Evolutionary conservation across 805 yeast species (phyloP).

Genomic region (Millerozyma miso): DNA sequence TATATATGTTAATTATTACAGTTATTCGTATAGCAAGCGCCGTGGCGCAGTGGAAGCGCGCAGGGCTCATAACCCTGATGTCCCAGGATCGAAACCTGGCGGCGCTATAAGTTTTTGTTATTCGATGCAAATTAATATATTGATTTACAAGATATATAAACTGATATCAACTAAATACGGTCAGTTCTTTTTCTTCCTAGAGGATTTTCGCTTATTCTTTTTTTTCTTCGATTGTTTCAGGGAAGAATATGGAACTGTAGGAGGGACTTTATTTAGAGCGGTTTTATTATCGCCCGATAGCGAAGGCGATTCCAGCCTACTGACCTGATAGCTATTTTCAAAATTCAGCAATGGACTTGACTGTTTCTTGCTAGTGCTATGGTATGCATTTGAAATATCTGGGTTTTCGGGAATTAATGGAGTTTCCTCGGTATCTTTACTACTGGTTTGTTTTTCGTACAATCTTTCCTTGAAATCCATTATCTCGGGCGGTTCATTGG

Average conservation of each 20-base stretch:
- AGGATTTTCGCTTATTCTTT: neutral
- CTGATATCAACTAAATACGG: neutral
- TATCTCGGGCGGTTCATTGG: slow-evolving; percentile 31
- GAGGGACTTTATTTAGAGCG: neutral
- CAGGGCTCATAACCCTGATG: slow-evolving; percentile 99
- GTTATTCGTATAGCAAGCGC: too few relatives aligned
- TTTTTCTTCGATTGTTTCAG: neutral
- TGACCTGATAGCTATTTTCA: neutral
- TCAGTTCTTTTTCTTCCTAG: slow-evolving; percentile 1
- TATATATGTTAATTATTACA: too few relatives aligned
- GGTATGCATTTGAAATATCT: neutral
- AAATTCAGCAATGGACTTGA: neutral
- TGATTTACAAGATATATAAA: neutral
- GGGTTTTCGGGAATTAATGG: slow-evolving; percentile 2
- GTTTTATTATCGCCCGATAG: neutral
- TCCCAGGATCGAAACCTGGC: slow-evolving; percentile 96
- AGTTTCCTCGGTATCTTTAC: slow-evolving; percentile 3
- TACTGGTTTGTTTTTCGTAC: slow-evolving; percentile 21
- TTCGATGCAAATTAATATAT: too few relatives aligned
- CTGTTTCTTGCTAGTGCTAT: neutral
- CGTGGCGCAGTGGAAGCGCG: slow-evolving; percentile 99
- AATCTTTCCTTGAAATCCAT: slow-evolving; percentile 31
- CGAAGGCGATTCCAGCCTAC: neutral
- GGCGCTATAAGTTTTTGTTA: slow-evolving; percentile 60
- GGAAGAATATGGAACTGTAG: neutral